phyloP scores from a whole-genome alignment of 1,139 yeast species.

The Yamadazyma conglobata region DNA sequence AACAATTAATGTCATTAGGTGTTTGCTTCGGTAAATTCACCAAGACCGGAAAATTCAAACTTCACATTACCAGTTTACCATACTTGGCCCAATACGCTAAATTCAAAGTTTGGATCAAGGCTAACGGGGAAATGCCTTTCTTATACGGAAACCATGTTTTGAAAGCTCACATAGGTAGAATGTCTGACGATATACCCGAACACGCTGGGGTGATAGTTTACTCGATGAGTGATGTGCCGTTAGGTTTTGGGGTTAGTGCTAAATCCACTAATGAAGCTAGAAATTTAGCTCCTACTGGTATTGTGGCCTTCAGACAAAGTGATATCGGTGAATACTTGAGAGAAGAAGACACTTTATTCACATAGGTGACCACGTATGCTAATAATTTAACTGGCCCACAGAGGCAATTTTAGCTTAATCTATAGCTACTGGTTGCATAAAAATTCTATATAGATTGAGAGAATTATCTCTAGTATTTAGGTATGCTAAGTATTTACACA shows the following conservation, averaged over 20 bases:
- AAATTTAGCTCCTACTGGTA: slow-evolving; percentile 86
- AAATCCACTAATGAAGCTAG: slow-evolving; percentile 89
- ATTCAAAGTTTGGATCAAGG: slow-evolving; percentile 93
- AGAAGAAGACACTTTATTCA: slow-evolving; percentile 94
- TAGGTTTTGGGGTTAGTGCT: slow-evolving; percentile 95
- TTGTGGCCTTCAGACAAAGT: slow-evolving; percentile 94
- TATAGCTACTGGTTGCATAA: no score
- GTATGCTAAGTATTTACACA: no score
- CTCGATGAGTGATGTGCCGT: slow-evolving; percentile 88
- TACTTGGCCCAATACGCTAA: slow-evolving; percentile 84
- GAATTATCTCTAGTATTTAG: no score
- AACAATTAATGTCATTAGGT: slow-evolving; percentile 88
- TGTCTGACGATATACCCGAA: slow-evolving; percentile 97
- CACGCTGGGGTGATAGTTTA: slow-evolving; percentile 93
- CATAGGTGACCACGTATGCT: no score
- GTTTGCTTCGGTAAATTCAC: slow-evolving; percentile 95
- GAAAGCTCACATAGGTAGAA: slow-evolving; percentile 94
- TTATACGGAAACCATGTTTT: slow-evolving; percentile 93
- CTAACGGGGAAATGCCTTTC: slow-evolving; percentile 98
- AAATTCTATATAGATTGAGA: no score
- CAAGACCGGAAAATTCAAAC: slow-evolving; percentile 92
- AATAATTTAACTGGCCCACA: no score
- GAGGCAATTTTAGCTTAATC: no score
- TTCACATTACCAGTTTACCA: slow-evolving; percentile 88
- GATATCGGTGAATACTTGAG: slow-evolving; percentile 98